These are phyloP conservation scores for Fraxinus excelsior DNA, from an alignment of 257 asterid species.

Conservation along the genomic window DNA sequence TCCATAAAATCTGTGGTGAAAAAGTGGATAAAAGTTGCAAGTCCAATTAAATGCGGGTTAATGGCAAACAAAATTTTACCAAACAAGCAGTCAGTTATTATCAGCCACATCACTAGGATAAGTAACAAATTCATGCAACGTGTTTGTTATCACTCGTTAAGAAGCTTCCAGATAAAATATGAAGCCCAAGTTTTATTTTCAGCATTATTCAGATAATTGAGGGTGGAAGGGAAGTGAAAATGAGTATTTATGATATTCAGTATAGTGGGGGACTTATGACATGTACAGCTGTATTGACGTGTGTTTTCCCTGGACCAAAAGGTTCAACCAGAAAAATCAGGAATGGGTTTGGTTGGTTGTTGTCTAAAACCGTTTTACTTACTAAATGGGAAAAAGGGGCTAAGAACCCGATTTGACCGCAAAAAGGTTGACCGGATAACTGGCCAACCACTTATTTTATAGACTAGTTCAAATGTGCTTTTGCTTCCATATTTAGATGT, in stretches of 20 bases:
- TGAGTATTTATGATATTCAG: neutral
- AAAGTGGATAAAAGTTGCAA: no score
- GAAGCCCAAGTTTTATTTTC: neutral
- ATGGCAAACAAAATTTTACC: no score
- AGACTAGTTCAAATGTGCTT: neutral
- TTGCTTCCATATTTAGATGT: neutral
- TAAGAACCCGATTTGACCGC: neutral
- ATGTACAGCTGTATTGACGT: neutral
- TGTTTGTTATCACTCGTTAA: neutral
- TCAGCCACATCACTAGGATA: neutral
- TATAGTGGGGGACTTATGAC: neutral
- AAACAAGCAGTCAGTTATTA: neutral
- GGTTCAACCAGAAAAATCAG: neutral
- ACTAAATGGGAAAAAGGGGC: neutral
- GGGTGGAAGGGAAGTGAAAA: neutral
- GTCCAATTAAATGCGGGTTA: no score
- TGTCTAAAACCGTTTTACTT: no score
- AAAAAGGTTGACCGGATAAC: neutral
- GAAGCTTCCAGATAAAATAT: neutral
- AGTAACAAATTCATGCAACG: neutral
- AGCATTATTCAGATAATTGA: neutral
- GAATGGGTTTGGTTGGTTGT: no score
- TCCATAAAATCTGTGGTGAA: no score
- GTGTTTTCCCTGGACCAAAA: neutral
- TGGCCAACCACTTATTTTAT: neutral